Percentiles rank a stretch among this genome's conserved stretches.
These are phyloP conservation scores for Pseudomassariella vexata DNA, from an alignment of 2,329 filamentous ascomycete species.

Conservation along the genomic window DNA sequence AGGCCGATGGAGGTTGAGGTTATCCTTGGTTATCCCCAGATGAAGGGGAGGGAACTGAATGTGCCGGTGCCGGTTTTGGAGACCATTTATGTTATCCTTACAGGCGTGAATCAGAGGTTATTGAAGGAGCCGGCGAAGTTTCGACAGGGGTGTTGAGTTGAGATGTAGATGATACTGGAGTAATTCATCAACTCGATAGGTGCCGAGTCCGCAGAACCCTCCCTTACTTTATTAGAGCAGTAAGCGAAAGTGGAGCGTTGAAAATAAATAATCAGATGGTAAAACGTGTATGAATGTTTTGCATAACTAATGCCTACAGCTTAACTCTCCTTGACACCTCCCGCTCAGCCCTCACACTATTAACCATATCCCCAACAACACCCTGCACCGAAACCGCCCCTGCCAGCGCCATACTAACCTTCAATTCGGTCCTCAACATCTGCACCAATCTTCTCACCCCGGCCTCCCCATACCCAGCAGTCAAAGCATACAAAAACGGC, in stretches of 20 bases:
- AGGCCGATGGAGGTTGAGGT: constrained; percentile 58
- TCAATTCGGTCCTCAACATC: constrained; percentile 9
- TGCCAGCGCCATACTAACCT: constrained; percentile 8
- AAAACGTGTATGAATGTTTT: neutral
- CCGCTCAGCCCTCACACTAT: constrained; percentile 8
- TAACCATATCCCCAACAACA: constrained; percentile 6
- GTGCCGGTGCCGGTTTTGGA: constrained; percentile 47
- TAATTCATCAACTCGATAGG: no score
- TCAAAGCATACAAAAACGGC: constrained; percentile 1
- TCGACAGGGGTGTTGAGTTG: neutral
- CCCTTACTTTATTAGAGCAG: no score
- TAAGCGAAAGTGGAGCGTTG: neutral
- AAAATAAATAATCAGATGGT: neutral
- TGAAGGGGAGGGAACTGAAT: constrained; percentile 47
- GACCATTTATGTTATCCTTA: constrained; percentile 28
- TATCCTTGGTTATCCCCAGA: constrained; percentile 55
- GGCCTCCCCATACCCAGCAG: constrained; percentile 9
- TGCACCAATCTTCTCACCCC: constrained; percentile 4
- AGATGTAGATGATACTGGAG: neutral
- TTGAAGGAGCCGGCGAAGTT: constrained; percentile 2
- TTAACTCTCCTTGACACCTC: constrained; percentile 8
- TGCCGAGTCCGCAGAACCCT: no score
- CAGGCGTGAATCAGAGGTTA: constrained; percentile 22
- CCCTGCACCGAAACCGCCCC: constrained; percentile 5
- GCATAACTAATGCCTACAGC: constrained; percentile 1